phyloP scores from a whole-genome alignment of 2,329 filamentous ascomycete genomes.

The Ustulina deusta region DNA sequence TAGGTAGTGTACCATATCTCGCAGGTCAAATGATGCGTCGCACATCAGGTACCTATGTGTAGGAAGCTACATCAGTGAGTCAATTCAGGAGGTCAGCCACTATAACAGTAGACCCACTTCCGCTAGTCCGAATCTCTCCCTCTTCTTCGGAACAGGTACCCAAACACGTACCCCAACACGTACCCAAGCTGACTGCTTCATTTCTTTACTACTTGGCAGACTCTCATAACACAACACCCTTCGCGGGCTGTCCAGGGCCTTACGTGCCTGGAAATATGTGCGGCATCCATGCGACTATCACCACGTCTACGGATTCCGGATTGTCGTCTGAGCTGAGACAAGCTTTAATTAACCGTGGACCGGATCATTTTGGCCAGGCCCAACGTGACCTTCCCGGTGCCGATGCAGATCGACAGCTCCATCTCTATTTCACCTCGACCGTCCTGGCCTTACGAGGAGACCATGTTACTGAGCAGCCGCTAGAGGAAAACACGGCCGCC shows the following conservation, averaged over 20 bases:
- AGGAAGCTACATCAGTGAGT: neutral
- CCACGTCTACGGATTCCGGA: constrained; percentile 49
- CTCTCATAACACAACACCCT: neutral
- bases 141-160: neutral
- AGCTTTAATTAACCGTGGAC: constrained; percentile 67
- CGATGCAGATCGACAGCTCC: constrained; percentile 44
- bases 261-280: constrained; percentile 61
- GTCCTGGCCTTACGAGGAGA: constrained; percentile 91
- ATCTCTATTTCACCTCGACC: constrained; percentile 76
- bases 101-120: neutral
- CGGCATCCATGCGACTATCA: constrained; percentile 68
- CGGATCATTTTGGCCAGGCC: constrained; percentile 66
- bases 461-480: constrained; percentile 77
- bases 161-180: neutral
- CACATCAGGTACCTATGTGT: neutral
- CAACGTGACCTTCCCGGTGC: constrained; percentile 46
- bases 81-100: neutral
- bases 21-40: too few species aligned
- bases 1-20: too few species aligned
- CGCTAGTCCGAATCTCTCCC: neutral
- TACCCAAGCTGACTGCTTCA: neutral
- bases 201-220: neutral
- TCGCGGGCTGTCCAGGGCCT: constrained; percentile 4
- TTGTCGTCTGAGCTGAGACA: constrained; percentile 56
- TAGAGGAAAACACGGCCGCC: constrained; percentile 63